phyloP scores from a whole-genome alignment of 768 basidiomycete species.

The Leccinum subgranulosum region DNA sequence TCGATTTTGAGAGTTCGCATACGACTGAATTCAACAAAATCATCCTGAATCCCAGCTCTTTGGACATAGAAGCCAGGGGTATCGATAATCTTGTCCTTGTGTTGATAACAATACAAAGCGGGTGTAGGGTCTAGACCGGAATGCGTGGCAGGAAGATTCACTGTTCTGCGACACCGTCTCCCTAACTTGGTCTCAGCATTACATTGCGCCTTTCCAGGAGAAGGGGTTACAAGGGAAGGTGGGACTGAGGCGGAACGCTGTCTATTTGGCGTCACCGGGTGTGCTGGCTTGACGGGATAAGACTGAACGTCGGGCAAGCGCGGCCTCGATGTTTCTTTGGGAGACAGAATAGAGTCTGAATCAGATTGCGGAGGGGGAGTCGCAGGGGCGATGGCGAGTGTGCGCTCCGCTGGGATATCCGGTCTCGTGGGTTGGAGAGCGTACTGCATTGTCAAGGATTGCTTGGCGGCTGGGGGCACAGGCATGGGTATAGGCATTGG shows the following conservation, averaged over 20 bases:
- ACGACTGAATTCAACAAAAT: constrained; percentile 62
- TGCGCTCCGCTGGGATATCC: constrained; percentile 10
- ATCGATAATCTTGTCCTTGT: constrained; percentile 49
- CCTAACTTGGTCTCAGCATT: constrained; percentile 62
- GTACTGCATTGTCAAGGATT: constrained; percentile 20
- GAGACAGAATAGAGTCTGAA: constrained; percentile 29
- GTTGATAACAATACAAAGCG: constrained; percentile 60
- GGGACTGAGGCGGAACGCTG: constrained; percentile 21
- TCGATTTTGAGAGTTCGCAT: constrained; percentile 13
- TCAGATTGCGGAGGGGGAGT: constrained; percentile 30
- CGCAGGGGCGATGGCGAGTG: constrained; percentile 18
- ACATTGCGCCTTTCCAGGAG: constrained; percentile 44
- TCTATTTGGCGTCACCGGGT: constrained; percentile 13
- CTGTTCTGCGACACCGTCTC: constrained; percentile 56
- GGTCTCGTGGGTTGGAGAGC: constrained; percentile 18
- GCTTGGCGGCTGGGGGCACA: constrained; percentile 21
- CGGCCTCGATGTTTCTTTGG: background rate
- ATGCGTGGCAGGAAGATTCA: constrained; percentile 42
- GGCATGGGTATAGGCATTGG: constrained; percentile 33
- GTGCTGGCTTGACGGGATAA: constrained; percentile 10
- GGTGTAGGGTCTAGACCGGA: constrained; percentile 25
- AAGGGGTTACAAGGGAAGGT: constrained; percentile 16
- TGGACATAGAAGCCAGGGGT: constrained; percentile 56
- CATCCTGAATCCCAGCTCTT: constrained; percentile 34
- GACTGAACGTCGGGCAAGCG: constrained; percentile 2